Base-by-base conservation (phyloP, 805 yeast species). In the Isabelozyma pseudorhagii region DNA sequence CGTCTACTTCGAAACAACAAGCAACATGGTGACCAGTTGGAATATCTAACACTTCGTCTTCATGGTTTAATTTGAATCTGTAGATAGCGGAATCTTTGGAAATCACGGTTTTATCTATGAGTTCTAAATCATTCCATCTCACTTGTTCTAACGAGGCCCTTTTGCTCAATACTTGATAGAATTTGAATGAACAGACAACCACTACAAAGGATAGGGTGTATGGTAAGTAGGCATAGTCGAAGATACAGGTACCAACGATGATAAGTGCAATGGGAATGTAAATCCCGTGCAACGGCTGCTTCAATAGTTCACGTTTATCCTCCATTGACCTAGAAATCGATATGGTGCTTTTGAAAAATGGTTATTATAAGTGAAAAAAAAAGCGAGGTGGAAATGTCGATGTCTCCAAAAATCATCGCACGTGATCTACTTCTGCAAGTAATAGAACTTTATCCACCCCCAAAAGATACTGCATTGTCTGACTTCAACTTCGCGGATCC, bases 1-100 rank as follows among this genome's bases (percentile, higher is more conserved):
- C 84, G 46, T 77, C 75, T 36, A 81, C 63, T 5, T 56, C 59
- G 46, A 81, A 68, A 46, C 77, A 73, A 54, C 85, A 84, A 10
- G 87, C 89, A 46, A 88, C 72, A 64, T 86, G 88, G 61, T 85
- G 89, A 34, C 94, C 94, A 40, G 87, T 80, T 21, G 93, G 91
- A 44, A 87, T 76, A 48, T 81, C 74, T 56, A 88, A 72, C 8
- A 79, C 73, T 58, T 86, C 91, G 40, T 79, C 76, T 4, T 82
- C 82, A 48, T 83, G 77, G 50, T 72, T 72, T 58, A 88, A 71
- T 59, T 81, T 81, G 70, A 88, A 88, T 51, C 94, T 74, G 63
- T 87, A 88, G 51, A 88, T 81, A 41, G 92, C 91, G 6, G 85
- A 68, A 67, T 87, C 84, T 58, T 78, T 84, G 10, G 89, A 81